Conservation (phyloP, 2,329 filamentous ascomycete species). For the Colletotrichum godetiae region DNA sequence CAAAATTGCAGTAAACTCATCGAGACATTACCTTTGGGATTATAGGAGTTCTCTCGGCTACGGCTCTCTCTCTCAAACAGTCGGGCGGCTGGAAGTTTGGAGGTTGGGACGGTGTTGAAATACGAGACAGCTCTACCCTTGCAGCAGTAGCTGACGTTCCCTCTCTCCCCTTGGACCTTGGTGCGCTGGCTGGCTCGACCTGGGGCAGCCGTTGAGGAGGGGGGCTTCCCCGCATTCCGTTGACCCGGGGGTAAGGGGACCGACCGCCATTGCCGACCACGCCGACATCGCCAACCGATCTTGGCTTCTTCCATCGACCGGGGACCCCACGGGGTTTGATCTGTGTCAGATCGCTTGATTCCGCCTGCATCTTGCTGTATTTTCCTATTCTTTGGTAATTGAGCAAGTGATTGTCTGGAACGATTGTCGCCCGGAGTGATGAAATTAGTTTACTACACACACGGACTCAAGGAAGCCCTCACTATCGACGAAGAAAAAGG, state of each 20-base stretch:
- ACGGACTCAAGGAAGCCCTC: too few relatives aligned
- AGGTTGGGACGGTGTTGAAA: background rate
- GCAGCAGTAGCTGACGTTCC: conserved; percentile 25
- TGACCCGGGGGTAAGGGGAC: conserved; percentile 32
- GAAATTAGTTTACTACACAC: background rate
- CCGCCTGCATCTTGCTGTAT: too few relatives aligned
- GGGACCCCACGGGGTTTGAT: background rate
- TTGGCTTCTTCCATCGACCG: conserved; percentile 10
- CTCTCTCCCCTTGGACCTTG: background rate
- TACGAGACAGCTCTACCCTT: background rate
- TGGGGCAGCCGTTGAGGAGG: conserved; percentile 4
- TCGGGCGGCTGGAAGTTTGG: conserved; percentile 16
- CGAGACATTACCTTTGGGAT: background rate
- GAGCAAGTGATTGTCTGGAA: background rate
- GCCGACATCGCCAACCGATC: conserved; percentile 21
- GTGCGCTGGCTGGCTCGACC: background rate
- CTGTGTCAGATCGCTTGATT: background rate
- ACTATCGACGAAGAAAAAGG: too few relatives aligned
- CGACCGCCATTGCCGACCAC: conserved; percentile 25
- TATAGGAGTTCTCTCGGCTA: background rate
- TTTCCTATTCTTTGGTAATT: background rate
- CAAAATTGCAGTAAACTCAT: background rate
- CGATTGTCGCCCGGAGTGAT: background rate
- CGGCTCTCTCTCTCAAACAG: conserved; percentile 7
- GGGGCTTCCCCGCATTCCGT: conserved; percentile 39